These are phyloP conservation scores for Mallotus japonicus DNA, from an alignment of 441 rosid genomes.

Conservation along the genomic window DNA sequence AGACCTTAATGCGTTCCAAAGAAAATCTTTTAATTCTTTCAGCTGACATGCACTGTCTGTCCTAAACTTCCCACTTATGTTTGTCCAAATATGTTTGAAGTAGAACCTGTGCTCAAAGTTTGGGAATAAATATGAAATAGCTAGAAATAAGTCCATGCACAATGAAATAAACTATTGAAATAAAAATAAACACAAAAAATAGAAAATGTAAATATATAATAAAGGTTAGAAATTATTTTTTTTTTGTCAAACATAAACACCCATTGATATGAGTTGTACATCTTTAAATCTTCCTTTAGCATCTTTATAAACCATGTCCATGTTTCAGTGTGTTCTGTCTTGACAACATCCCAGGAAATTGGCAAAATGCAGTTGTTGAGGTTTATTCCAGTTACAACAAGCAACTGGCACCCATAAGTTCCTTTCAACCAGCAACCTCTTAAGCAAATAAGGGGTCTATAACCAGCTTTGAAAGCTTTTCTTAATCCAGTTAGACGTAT, in stretches of 20 bases:
- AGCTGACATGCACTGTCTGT: too few relatives aligned
- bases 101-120: too few relatives aligned
- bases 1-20: neutral
- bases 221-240: neutral
- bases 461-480: neutral
- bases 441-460: neutral
- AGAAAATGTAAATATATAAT: too few relatives aligned
- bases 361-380: neutral
- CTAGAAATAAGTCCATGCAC: too few relatives aligned
- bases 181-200: too few relatives aligned
- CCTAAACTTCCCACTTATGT: too few relatives aligned
- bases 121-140: too few relatives aligned
- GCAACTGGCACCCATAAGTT: neutral
- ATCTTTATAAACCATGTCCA: neutral
- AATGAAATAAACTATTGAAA: too few relatives aligned
- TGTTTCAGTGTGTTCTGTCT: neutral
- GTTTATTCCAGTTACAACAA: neutral
- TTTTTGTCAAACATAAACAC: neutral
- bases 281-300: too few relatives aligned
- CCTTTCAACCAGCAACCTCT: neutral
- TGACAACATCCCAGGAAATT: neutral
- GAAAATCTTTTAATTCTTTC: too few relatives aligned
- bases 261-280: neutral
- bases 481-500: neutral
- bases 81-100: too few relatives aligned